Percentiles rank a stretch among this genome's conserved stretches.
Evolutionary conservation across 352 stramenopile genomes (phyloP).

Genomic region (Pythium rhizo-oryzae): DNA sequence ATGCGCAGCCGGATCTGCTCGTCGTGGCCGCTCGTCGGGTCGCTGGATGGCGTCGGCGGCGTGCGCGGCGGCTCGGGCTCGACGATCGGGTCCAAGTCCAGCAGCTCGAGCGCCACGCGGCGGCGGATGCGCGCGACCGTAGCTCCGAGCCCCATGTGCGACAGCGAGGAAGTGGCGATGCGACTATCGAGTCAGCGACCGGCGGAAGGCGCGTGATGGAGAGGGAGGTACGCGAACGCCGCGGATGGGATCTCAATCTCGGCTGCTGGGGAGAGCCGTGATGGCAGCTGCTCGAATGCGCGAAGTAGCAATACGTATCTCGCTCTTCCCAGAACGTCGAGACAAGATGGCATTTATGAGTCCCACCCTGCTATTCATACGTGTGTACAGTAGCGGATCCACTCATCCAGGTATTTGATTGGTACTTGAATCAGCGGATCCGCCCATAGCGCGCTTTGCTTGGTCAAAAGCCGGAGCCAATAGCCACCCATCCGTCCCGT

Average conservation of each 20-base stretch:
- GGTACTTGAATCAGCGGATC: slow-evolving; percentile 3
- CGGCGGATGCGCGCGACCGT: slow-evolving; percentile 47
- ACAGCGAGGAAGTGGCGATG: not conserved
- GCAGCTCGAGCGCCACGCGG: slow-evolving; percentile 58
- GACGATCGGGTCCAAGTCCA: slow-evolving; percentile 58
- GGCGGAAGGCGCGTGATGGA: not conserved
- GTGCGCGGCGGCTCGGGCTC: slow-evolving; percentile 42
- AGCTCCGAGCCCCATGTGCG: slow-evolving; percentile 38
- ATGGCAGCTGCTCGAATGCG: slow-evolving; percentile 6
- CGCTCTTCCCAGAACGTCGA: not conserved
- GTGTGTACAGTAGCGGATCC: too few species aligned
- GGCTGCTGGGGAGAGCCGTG: slow-evolving; percentile 7
- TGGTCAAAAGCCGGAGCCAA: not conserved
- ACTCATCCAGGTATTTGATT: not conserved
- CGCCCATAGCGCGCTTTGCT: not conserved
- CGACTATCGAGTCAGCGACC: not conserved
- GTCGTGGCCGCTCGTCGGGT: slow-evolving; percentile 6
- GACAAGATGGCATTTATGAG: not conserved
- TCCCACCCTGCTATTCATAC: not conserved
- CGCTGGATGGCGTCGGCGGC: not conserved
- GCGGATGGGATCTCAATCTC: not conserved
- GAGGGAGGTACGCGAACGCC: not conserved
- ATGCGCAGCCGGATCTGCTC: slow-evolving; percentile 44
- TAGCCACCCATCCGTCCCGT: not conserved
- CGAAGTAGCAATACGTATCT: not conserved